A percentile compares a stretch with the other conserved stretches of the same genome.
These are phyloP conservation scores for Macrocybe gigantea DNA, from an alignment of 768 basidiomycete genomes.

Conservation along the genomic window DNA sequence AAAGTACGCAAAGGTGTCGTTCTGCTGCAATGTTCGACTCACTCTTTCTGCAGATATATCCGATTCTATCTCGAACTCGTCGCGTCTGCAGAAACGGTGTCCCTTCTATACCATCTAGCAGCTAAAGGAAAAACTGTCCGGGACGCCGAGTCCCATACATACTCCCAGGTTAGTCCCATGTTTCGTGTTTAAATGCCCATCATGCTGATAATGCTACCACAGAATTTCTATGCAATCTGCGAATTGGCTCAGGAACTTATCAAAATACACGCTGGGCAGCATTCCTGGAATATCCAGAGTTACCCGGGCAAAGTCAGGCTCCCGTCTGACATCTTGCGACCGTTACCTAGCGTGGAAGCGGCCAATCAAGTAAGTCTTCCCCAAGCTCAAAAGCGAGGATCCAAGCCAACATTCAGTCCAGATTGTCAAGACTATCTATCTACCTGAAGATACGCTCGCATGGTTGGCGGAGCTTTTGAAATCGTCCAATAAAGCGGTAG, in stretches of 20 bases:
- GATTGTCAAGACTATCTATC: slow-evolving; percentile 64
- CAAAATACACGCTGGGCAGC: slow-evolving; percentile 54
- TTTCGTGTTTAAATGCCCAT: background rate
- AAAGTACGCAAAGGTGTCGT: slow-evolving; percentile 45
- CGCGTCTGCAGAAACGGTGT: slow-evolving; percentile 73
- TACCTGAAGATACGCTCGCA: slow-evolving; percentile 50
- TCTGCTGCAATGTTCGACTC: background rate
- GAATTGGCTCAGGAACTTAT: slow-evolving; percentile 90
- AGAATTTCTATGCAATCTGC: slow-evolving; percentile 86
- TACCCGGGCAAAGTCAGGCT: slow-evolving; percentile 79
- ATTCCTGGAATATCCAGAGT: slow-evolving; percentile 71
- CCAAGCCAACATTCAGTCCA: slow-evolving; percentile 16
- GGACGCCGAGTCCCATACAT: slow-evolving; percentile 62
- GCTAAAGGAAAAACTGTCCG: slow-evolving; percentile 81
- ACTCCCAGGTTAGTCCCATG: slow-evolving; percentile 56
- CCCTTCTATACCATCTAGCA: slow-evolving; percentile 79
- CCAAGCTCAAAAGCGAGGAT: background rate
- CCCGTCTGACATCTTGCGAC: slow-evolving; percentile 76
- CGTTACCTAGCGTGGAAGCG: slow-evolving; percentile 60
- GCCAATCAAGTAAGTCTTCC: slow-evolving; percentile 46
- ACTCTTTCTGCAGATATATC: slow-evolving; percentile 57
- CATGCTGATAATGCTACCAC: background rate
- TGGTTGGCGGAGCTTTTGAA: slow-evolving; percentile 52
- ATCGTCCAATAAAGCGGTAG: slow-evolving; percentile 23
- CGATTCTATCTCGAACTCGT: slow-evolving; percentile 82